Evolutionary conservation across 768 basidiomycete species (phyloP).

Genomic region (Chalciporus sphaerocephalus): DNA sequence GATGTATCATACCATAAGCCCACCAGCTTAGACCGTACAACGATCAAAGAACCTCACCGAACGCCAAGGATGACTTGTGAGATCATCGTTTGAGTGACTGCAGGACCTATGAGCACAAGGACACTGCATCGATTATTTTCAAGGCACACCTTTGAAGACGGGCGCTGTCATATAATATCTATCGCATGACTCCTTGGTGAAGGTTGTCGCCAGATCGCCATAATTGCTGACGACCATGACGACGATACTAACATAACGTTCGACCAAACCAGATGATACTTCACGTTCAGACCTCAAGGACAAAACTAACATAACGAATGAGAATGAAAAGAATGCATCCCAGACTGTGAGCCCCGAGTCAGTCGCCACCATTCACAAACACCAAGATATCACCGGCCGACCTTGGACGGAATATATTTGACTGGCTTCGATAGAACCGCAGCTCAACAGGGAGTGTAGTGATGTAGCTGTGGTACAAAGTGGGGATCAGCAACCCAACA

Average conservation of each 20-base stretch:
- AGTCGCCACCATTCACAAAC: background rate
- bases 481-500: background rate
- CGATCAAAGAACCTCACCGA: constrained; percentile 34
- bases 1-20: background rate
- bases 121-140: background rate
- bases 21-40: background rate
- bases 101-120: background rate
- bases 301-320: constrained; percentile 23
- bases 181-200: constrained; percentile 44
- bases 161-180: constrained; percentile 51
- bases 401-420: constrained; percentile 26
- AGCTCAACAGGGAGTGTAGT: constrained; percentile 32
- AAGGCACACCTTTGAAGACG: constrained; percentile 52
- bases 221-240: constrained; percentile 50
- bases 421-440: constrained; percentile 33
- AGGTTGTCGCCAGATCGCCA: constrained; percentile 52
- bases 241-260: constrained; percentile 39
- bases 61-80: constrained; percentile 63
- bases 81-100: constrained; percentile 60
- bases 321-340: constrained; percentile 32
- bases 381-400: constrained; percentile 3
- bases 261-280: constrained; percentile 4
- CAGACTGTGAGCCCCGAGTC: constrained; percentile 13
- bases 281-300: background rate
- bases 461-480: constrained; percentile 30